Conservation (phyloP, 2,329 filamentous ascomycete species). For the Ciborinia camelliae region DNA sequence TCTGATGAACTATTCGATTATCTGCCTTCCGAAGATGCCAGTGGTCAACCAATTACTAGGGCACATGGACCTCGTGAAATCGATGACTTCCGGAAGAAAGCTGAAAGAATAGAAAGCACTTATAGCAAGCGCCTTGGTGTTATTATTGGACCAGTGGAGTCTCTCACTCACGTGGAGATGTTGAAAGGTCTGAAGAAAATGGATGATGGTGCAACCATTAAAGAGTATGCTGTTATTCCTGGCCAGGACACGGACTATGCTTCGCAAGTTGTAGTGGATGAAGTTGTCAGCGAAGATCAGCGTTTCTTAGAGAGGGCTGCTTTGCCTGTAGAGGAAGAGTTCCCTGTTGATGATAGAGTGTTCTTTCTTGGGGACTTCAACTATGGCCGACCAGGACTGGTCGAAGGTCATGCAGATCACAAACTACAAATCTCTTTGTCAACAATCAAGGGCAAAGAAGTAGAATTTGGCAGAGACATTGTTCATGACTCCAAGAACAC, state of each 20-base stretch:
- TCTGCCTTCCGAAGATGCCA: slow-evolving; percentile 61
- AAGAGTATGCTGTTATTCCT: slow-evolving; percentile 84
- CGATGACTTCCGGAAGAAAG: slow-evolving; percentile 78
- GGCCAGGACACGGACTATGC: slow-evolving; percentile 88
- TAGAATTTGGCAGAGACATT: slow-evolving; percentile 75
- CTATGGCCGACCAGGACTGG: slow-evolving; percentile 85
- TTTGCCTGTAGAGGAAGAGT: slow-evolving; percentile 87
- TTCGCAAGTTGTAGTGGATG: slow-evolving; percentile 85
- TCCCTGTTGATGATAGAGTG: slow-evolving; percentile 74
- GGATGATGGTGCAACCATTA: slow-evolving; percentile 84
- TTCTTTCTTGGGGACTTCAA: slow-evolving; percentile 95
- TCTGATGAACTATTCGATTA: slow-evolving; percentile 95
- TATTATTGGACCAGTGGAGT: slow-evolving; percentile 81
- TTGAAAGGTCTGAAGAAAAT: slow-evolving; percentile 88
- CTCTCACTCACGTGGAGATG: slow-evolving; percentile 88
- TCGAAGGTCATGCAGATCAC: slow-evolving; percentile 68
- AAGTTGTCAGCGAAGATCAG: slow-evolving; percentile 85
- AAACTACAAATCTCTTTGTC: slow-evolving; percentile 80
- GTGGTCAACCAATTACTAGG: slow-evolving; percentile 58
- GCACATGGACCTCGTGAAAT: slow-evolving; percentile 76
- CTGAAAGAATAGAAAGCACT: slow-evolving; percentile 75
- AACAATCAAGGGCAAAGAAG: slow-evolving; percentile 66
- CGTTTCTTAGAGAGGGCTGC: slow-evolving; percentile 89
- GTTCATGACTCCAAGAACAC: slow-evolving; percentile 65
- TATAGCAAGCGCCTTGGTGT: slow-evolving; percentile 92